phyloP scores from a whole-genome alignment of 257 asterid species.

The Solanum paucissectum region DNA sequence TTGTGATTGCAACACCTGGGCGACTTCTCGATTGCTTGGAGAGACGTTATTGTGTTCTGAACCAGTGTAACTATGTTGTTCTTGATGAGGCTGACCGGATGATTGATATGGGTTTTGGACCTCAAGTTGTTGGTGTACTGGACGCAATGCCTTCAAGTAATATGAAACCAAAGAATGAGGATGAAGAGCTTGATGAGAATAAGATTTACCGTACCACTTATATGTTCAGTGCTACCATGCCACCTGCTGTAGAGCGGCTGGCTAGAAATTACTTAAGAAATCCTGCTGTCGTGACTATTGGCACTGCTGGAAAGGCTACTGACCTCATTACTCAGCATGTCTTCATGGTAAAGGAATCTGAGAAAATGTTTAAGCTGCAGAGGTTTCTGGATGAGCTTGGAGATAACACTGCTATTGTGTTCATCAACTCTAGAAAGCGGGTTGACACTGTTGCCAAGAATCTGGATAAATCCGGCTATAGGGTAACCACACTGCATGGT shows the following conservation, averaged over 20 bases:
- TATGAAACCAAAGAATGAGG: constrained; percentile 52
- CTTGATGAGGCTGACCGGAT: constrained; percentile 31
- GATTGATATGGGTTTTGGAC: constrained; percentile 66
- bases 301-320: constrained; percentile 51
- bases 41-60: constrained; percentile 38
- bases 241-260: constrained; percentile 47
- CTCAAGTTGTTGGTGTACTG: constrained; percentile 44
- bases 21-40: constrained; percentile 48
- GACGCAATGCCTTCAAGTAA: constrained; percentile 64
- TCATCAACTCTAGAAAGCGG: constrained; percentile 35
- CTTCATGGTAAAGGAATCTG: constrained; percentile 37
- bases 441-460: constrained; percentile 37
- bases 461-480: constrained; percentile 27
- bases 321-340: constrained; percentile 41
- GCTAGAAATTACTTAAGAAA: constrained; percentile 46
- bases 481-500: constrained; percentile 54
- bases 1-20: constrained; percentile 51
- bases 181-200: constrained; percentile 44
- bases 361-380: constrained; percentile 35
- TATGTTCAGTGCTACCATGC: constrained; percentile 62
- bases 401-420: constrained; percentile 50
- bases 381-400: constrained; percentile 38
- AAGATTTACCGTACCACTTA: constrained; percentile 45
- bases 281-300: constrained; percentile 46
- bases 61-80: constrained; percentile 48